Evolutionary conservation across 176 grass and related monocot species (phyloP), one percentile per base, ranked within the genome.

Genomic region (Triticum timopheevii): DNA sequence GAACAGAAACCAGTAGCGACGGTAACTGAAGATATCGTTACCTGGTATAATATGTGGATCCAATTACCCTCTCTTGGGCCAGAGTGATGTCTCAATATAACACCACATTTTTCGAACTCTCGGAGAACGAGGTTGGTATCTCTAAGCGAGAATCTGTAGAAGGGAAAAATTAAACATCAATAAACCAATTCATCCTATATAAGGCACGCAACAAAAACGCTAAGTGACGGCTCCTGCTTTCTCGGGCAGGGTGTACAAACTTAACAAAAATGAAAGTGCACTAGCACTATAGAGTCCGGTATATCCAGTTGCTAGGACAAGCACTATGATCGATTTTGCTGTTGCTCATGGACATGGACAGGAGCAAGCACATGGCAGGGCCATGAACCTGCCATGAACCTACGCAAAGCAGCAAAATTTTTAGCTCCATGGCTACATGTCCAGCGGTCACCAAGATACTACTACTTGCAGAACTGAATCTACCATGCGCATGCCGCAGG

Each of bases 21-120:
- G 8, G n/a, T 73, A 54, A 31, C 28, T 40, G 22, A 59, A 93
- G 17, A n/a, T 40, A 27, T 77, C 2, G 40, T 73, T 96, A 98
- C 97, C 97, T 97, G 87, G 67, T 94, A 99, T 56, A 99, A 90
- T 85, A 99, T 84, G 87, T 97, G 94, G 64, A 97, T 94, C 94
- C 94, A 99, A 79, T 99, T 97, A 27, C 94, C 92, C 83, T 93
- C 89, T 82, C 87, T 90, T 79, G 97, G 92, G 47, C 92, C 94
- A 6, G 80, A 80, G 17, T 93, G 65, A 63, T 99, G 97, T 88
- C 89, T 93, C 82, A 96, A 76, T 89, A 99, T 94, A 42, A 94
- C 83, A 63, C 97, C 94, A 30, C 90, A 99, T 86, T 99, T 99
- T 85, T 99, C 97, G 0, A 99, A 93, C 69, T 99, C 94, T 8